Evolutionary conservation across 176 grass and related monocot genomes (phyloP).

Genomic region (Otatea glauca): DNA sequence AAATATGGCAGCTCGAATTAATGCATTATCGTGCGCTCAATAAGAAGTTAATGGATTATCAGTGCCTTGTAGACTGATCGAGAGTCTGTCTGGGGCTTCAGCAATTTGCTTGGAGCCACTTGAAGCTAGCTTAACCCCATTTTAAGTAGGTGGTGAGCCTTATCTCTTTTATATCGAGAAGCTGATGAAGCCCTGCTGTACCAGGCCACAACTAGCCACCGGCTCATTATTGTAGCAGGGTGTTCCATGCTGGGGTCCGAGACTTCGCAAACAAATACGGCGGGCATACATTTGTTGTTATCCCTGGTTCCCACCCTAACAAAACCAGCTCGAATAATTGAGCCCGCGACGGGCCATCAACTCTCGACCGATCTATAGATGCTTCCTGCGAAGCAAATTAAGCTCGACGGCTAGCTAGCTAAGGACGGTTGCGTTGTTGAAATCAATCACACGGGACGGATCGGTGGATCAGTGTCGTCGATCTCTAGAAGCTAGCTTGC

Average conservation of each 20-base stretch:
- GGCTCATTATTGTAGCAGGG: not conserved
- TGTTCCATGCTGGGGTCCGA: not conserved
- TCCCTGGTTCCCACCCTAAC: not conserved
- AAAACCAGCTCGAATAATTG: not conserved
- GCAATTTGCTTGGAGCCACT: too few relatives aligned
- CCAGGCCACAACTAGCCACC: too few relatives aligned
- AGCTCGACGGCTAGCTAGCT: not conserved
- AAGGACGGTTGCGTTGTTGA: not conserved
- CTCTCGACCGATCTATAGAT: not conserved
- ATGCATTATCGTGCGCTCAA: too few relatives aligned
- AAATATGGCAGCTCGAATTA: too few relatives aligned
- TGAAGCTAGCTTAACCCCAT: too few relatives aligned
- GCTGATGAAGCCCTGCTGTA: too few relatives aligned
- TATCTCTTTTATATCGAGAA: too few relatives aligned
- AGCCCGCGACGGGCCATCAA: not conserved
- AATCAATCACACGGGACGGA: not conserved
- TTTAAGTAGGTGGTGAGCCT: too few relatives aligned
- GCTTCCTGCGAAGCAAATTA: not conserved
- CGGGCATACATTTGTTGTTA: not conserved
- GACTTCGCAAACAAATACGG: not conserved
- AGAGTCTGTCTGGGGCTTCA: too few relatives aligned
- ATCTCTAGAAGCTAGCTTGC: not conserved
- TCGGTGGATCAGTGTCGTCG: not conserved
- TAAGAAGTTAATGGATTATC: too few relatives aligned
- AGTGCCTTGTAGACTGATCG: too few relatives aligned